Base-by-base conservation (phyloP, 1,139 yeast species). In the Blastobotrys illinoisensis region DNA sequence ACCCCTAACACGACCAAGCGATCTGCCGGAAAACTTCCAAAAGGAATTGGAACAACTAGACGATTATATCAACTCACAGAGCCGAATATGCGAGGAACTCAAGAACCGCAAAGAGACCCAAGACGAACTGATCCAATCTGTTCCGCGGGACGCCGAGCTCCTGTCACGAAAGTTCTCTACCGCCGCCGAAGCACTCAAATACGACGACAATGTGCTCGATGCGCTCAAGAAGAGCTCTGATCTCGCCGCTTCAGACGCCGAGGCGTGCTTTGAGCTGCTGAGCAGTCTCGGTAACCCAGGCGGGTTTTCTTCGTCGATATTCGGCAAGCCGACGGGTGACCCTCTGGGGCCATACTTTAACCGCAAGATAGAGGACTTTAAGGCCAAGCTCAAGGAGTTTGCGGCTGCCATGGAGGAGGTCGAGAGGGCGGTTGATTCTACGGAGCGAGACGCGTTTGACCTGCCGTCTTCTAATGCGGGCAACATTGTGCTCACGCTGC, bases 1-100 rank as follows among this genome's bases (percentile, higher is more conserved):
- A 2, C 86, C 96, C 5, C 82, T 91, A 79, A 88, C 97, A 0
- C 79, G 95, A 53, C 93, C 91, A 2, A 84, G 87, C 11, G 98
- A 91, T 61, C 77, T 93, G 49, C 96, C 98, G 0, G 83, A 79
- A 46, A 81, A 80, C 11, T 77, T 81, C 46, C 90, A 90, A 63
- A 85, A 81, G 63, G 88, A 89, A 67, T 76, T 93, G 46, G 95
- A 89, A 66, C 86, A 84, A 59, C 75, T 91, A 56, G 96, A 93
- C 69, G 81, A 82, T 54, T 91, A 89, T 67, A 89, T 93, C 59
- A 87, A 85, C 61, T 81, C 83, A 44, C 98, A 93, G 72, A 88
- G 86, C 55, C 80, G 86, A 56, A 86, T 88, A 53, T 86, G 96
- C 5, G 93, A 89, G 48, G 87, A 87, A 50, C 75, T 93, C 57